phyloP scores from a whole-genome alignment of 2,329 filamentous ascomycete species.

The Aureobasidium sp. region DNA sequence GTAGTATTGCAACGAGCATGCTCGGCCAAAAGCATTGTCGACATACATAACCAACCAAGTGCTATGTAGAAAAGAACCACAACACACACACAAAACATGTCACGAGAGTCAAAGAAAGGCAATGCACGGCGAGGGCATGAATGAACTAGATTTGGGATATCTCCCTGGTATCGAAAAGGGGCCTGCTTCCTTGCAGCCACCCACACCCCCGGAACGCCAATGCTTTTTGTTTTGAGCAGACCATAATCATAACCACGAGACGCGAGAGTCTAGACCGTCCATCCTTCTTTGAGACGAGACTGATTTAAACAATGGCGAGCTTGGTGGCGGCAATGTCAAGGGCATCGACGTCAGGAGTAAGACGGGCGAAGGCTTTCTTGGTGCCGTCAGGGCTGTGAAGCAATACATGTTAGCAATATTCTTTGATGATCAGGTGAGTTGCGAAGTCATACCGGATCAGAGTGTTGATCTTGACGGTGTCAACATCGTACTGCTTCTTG shows the following conservation, averaged over 20 bases:
- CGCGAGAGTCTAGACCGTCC: background rate
- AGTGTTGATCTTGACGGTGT: conserved; percentile 98
- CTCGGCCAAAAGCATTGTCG: background rate
- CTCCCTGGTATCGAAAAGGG: conserved; percentile 11
- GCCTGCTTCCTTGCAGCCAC: conserved; percentile 16
- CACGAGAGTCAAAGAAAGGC: background rate
- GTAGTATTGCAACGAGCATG: background rate
- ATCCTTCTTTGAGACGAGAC: background rate
- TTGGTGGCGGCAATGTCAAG: conserved; percentile 99
- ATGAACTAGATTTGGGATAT: conserved; percentile 14
- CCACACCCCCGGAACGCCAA: conserved; percentile 15
- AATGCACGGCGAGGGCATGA: conserved; percentile 14
- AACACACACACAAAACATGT: background rate
- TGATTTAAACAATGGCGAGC: conserved; percentile 84
- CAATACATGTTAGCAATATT: conserved; percentile 14
- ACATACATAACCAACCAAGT: background rate
- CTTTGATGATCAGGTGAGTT: background rate
- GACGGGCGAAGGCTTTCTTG: conserved; percentile 98
- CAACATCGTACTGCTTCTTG: conserved; percentile 99
- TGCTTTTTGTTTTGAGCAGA: conserved; percentile 16
- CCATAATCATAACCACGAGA: conserved; percentile 9
- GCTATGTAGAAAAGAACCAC: background rate
- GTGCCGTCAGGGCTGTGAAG: conserved; percentile 72
- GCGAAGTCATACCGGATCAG: conserved; percentile 67
- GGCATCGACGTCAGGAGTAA: conserved; percentile 94